Percentiles rank a stretch among this genome's conserved stretches.
Conservation (phyloP, 768 basidiomycete genomes). For the Termitomyces heimii region DNA sequence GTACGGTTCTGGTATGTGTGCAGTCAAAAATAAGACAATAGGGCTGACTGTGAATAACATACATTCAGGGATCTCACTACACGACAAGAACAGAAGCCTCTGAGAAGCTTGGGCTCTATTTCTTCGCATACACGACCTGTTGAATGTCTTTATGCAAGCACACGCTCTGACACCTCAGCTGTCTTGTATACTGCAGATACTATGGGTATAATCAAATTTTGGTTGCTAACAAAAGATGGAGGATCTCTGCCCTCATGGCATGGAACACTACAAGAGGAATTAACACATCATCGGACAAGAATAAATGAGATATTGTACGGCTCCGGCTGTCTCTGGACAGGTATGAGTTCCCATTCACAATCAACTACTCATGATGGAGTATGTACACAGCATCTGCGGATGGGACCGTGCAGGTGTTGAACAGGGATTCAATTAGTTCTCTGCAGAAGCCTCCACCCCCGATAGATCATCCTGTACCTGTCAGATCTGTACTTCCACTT, state of each 20-base stretch:
- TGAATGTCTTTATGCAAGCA: conserved; percentile 62
- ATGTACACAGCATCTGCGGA: conserved; percentile 75
- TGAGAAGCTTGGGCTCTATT: conserved; percentile 59
- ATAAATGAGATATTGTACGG: conserved; percentile 69
- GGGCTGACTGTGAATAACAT: neutral
- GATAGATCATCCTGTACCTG: conserved; percentile 57
- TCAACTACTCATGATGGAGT: neutral
- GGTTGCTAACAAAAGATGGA: conserved; percentile 54
- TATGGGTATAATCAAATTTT: conserved; percentile 84
- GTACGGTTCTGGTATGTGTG: conserved; percentile 77
- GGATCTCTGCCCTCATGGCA: conserved; percentile 40
- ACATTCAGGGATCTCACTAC: conserved; percentile 56
- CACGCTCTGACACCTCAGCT: conserved; percentile 36
- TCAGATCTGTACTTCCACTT: conserved; percentile 70
- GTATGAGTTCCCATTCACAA: conserved; percentile 30
- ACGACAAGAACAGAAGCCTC: conserved; percentile 30
- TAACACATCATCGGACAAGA: conserved; percentile 74
- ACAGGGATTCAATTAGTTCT: conserved; percentile 28
- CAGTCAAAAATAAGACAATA: neutral
- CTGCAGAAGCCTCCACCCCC: conserved; percentile 36
- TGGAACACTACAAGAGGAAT: conserved; percentile 44
- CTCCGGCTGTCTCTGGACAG: conserved; percentile 83
- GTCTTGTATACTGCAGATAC: conserved; percentile 84
- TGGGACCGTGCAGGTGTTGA: conserved; percentile 66
- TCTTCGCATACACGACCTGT: conserved; percentile 87